Evolutionary conservation across 352 stramenopile genomes (phyloP), one percentile per base, ranked within the genome.

Genomic region (Phytophthora uliginosa): DNA sequence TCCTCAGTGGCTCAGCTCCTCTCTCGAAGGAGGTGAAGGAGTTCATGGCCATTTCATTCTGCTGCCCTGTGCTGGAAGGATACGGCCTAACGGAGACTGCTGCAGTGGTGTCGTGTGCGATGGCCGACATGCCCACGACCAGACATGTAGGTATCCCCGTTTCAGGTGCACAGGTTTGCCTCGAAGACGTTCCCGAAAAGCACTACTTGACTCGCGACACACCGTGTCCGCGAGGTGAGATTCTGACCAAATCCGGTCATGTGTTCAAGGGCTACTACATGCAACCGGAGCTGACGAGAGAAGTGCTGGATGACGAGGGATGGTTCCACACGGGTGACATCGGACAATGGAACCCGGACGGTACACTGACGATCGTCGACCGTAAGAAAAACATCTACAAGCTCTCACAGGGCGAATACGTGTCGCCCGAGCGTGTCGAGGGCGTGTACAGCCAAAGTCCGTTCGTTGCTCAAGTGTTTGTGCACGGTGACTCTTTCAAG

Each of bases 261-360:
- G 74, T 98, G 22, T 91, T 94, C 42, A 78, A 78, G 59, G 95
- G 95, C 5, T 99, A 99, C 80, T 97, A 98, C 81, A 98, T 96
- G 69, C 91, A 98, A 71, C 76, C 81, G 4, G 88, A 97, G 68
- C 86, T 94, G 20, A 99, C 95, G 0, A 59, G 53, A 2, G 89
- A 97, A 71, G 93, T 88, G 13, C 82, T 99, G 57, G 91, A 98
- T 65, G 75, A 71, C 7, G 89, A 92, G 33, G 94, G 95, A 26
- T 99, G 91, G 88, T 98, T 99, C 69, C 92, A 98, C 79, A 99
- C 96, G 10, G 97, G 97, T 22, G 97, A 99, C 76, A 85, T 99
- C 45, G 97, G 94, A 33, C 73, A 81, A 8, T 97, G 98, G 77
- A 99, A 99, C 75, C 78, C 84, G 17, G 84, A 98, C 71, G 92